These are phyloP conservation scores for Astrothelium macrocarpum DNA, from an alignment of 495 filamentous ascomycete species.

Conservation along the genomic window DNA sequence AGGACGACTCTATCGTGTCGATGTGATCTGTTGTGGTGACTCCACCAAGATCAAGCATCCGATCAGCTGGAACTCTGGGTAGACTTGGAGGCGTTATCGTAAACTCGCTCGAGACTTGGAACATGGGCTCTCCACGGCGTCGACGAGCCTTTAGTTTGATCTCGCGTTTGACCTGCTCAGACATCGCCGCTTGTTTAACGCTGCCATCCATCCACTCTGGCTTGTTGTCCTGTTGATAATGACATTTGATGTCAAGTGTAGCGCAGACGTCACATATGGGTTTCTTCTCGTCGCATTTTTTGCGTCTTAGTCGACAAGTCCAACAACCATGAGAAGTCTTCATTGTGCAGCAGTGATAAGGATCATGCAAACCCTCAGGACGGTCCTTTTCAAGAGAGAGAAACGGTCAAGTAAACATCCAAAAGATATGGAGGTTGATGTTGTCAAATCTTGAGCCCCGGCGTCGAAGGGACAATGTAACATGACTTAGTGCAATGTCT, in stretches of 20 bases:
- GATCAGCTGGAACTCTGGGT: not conserved
- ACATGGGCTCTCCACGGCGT: slow-evolving; percentile 25
- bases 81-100: not conserved
- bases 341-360: slow-evolving; percentile 10
- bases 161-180: slow-evolving; percentile 40
- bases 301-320: slow-evolving; percentile 48
- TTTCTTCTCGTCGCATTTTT: slow-evolving; percentile 44
- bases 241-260: slow-evolving; percentile 40
- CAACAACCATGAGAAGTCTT: slow-evolving; percentile 43
- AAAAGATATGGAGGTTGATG: not conserved
- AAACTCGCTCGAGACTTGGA: not conserved
- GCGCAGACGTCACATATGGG: slow-evolving; percentile 42
- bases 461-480: not conserved
- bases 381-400: not conserved
- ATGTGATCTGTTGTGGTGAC: slow-evolving; percentile 12
- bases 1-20: slow-evolving; percentile 20
- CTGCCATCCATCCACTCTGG: slow-evolving; percentile 50
- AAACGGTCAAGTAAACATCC: not conserved
- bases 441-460: not conserved
- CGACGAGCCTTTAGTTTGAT: slow-evolving; percentile 39
- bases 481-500: not conserved
- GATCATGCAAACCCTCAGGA: not conserved
- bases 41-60: not conserved
- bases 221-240: slow-evolving; percentile 35
- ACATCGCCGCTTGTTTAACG: slow-evolving; percentile 39